A percentile compares a stretch with the other conserved stretches of the same genome.
Evolutionary conservation across 352 stramenopile species (phyloP).

Genomic region (Pythium sp.): DNA sequence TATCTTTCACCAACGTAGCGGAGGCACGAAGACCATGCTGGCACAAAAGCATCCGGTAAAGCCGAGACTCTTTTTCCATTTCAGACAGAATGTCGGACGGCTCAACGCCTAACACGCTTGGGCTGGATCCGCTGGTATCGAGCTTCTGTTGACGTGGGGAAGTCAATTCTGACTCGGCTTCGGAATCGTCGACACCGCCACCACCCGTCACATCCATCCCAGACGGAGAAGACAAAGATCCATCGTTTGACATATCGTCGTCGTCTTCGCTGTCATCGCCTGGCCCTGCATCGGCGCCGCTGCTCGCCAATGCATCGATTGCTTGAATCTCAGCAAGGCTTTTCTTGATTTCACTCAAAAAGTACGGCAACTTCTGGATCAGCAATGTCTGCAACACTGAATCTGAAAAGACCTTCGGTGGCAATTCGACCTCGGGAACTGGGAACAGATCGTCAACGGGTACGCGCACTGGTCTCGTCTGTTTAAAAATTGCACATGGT

Average conservation of each 20-base stretch:
- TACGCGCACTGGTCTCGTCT: conserved; percentile 78
- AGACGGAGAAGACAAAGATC: conserved; percentile 62
- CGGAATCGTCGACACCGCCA: conserved; percentile 50
- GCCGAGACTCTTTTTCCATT: conserved; percentile 74
- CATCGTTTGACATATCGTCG: conserved; percentile 86
- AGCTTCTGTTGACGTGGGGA: conserved; percentile 28
- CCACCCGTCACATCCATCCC: conserved; percentile 50
- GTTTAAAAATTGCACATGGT: conserved; percentile 2
- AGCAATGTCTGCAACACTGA: conserved; percentile 65
- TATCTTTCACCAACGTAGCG: conserved; percentile 68
- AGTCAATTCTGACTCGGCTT: conserved; percentile 47
- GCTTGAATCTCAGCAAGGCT: conserved; percentile 59
- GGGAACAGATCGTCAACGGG: conserved; percentile 79
- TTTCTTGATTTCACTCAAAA: conserved; percentile 75
- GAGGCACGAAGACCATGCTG: conserved; percentile 74
- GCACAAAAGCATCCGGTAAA: conserved; percentile 74
- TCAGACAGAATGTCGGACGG: conserved; percentile 54
- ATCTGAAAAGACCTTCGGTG: conserved; percentile 64
- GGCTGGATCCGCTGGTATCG: not conserved
- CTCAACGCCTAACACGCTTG: conserved; percentile 25
- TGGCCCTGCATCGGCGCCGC: conserved; percentile 26
- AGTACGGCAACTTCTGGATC: conserved; percentile 70
- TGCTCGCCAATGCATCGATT: conserved; percentile 36
- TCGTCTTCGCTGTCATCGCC: conserved; percentile 76
- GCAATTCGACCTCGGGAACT: conserved; percentile 73